Evolutionary conservation across 768 basidiomycete species (phyloP), one percentile per base, ranked within the genome.

Genomic region (Plicaturopsis crispa): DNA sequence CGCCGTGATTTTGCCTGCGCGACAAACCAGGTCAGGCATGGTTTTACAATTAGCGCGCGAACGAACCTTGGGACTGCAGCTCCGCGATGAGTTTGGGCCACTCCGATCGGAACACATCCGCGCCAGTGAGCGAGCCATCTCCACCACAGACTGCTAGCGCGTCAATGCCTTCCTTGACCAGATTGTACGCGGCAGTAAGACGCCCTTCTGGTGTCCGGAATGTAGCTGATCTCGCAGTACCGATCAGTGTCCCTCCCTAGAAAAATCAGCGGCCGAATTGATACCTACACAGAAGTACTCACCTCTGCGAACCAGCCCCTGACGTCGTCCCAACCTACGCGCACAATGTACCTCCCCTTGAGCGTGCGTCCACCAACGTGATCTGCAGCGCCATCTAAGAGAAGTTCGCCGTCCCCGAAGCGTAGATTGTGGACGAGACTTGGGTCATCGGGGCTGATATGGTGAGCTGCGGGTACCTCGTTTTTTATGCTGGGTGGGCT

Each of bases 281-380:
- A 14, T 17, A 14, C 22, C 13, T 20, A 34, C 5, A 6, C 24
- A 33, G 35, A 22, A 16, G 14, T 6, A 58, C 75, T 40, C 48
- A 83, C 89, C 72, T 96, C 78, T 21, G 84, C 75, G 48, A 94
- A 82, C 91, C 92, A 98, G 10, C 89, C 90, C 33, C 90, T 70
- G 22, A 98, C 94, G 58, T 99, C 96, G 55, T 99, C 96, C 84
- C 93, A 98, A 7, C 96, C 96, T 2, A 94, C 94, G 39, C 89
- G 72, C 16, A 98, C 84, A 49, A 98, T 96, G 60, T 96, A 90
- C 35, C 84, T 70, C 2, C 90, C 91, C 54, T 88, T 92, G 52
- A 99, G 73, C 3, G 80, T 80, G 37, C 80, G 72, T 17, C 82
- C 83, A 13, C 68, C 47, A 2, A 61, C 52, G 43, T 72, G 75